Base-by-base conservation (phyloP, 2,329 filamentous ascomycete genomes). In the Teratosphaeria epicoccoides region DNA sequence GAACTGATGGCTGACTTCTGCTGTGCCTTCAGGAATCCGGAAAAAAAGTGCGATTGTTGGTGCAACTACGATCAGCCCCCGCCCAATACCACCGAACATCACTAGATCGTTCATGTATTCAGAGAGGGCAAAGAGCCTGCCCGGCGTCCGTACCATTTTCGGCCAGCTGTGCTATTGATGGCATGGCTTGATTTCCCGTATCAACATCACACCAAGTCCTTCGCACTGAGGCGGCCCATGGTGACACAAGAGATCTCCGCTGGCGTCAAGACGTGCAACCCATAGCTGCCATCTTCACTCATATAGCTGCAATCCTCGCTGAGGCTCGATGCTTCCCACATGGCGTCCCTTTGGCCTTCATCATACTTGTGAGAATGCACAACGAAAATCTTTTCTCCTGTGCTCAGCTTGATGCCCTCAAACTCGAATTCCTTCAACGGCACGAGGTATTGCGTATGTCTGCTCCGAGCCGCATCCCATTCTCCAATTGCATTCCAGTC, bases 321-420 rank as follows among this genome's bases (percentile, higher is more conserved):
- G 7, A 49, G 26, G 3, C 28, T 26, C 5, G 17, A 14, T 9
- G 22, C 22, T 10, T 49, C 11, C 43, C 24, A 47, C 44, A 51
- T 20, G 10, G 20, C 9, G 1, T 22, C 20, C 26, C 20, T 9
- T 24, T 51, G 10, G 26, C 26, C 47, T 9, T 11, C 25, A 25
- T 49, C 47, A 29, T 49, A 49, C 28, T 49, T 49, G 29, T 49
- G 29, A 25, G 26, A 40, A 22, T 24, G 25, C 26, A 49, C 47
- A 11, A 49, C 29, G 22, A 40, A 49, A 9, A 49, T 20, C 47
- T 24, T 49, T 29, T 49, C 47, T 9, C 20, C 47, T 14, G 22
- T 43, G 6, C 9, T 14, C 20, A 49, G 28, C 29, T 14, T 28
- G 5, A 40, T 22, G 9, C 22, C 47, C 17, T 49, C 47, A 2